Evolutionary conservation across 78 protist species (phyloP).

Genomic region (Pelomyxa schiedti): DNA sequence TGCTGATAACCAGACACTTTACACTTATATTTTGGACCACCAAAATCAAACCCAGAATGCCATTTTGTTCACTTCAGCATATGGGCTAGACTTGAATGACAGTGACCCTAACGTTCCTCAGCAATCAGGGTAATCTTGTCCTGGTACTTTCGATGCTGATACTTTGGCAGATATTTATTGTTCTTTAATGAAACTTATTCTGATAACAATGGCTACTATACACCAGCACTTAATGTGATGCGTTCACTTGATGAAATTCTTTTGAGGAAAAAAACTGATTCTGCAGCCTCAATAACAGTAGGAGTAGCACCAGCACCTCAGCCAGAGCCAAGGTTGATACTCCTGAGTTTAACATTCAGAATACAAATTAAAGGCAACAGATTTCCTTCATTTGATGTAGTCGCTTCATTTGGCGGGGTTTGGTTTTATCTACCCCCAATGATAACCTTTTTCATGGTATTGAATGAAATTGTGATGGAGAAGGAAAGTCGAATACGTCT

Average conservation of each 20-base stretch:
- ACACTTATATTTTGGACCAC: background rate
- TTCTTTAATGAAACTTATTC: slow-evolving; percentile 1
- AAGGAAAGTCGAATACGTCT: slow-evolving; percentile 17
- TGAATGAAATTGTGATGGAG: slow-evolving; percentile 6
- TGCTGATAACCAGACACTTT: background rate
- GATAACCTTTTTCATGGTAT: slow-evolving; percentile 8
- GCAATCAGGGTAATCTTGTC: background rate
- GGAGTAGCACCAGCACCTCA: too few species aligned
- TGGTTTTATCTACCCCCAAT: slow-evolving; percentile 7
- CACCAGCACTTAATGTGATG: background rate
- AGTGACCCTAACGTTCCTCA: background rate
- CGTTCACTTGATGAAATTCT: background rate
- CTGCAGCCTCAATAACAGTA: too few species aligned
- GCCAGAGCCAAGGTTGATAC: too few species aligned
- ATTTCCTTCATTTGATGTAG: too few species aligned
- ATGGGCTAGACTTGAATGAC: background rate
- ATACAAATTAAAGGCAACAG: too few species aligned
- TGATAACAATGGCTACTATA: background rate
- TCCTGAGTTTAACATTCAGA: too few species aligned
- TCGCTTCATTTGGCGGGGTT: slow-evolving; percentile 3
- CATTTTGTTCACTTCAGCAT: background rate
- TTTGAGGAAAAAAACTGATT: too few species aligned
- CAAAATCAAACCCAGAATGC: slow-evolving; percentile 2
- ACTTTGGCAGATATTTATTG: background rate
- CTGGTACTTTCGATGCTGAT: background rate